Percentiles rank a stretch among this genome's conserved stretches.
phyloP scores from a whole-genome alignment of 192 early-diverging fungal genomes.

The Entomortierella lignicola region DNA sequence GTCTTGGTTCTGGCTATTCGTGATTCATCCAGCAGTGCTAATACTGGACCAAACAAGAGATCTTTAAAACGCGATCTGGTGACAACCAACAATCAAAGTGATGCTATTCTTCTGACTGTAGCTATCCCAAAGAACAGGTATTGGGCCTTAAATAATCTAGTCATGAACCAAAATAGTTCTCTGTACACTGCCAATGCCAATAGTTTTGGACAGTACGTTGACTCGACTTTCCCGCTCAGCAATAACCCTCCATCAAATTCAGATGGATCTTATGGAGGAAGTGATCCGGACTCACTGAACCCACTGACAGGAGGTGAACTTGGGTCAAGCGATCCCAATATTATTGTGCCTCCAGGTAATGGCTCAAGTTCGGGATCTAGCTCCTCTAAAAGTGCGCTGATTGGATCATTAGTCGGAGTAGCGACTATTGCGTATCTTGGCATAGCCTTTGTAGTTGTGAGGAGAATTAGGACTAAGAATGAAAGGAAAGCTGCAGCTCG shows the following conservation, averaged over 20 bases:
- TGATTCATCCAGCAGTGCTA: constrained; percentile 4
- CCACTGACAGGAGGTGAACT: constrained; percentile 5
- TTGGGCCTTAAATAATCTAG: constrained; percentile 5
- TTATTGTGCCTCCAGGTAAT: neutral
- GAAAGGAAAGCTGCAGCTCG: constrained; percentile 10
- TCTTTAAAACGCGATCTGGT: constrained; percentile 18
- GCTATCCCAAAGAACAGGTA: constrained; percentile 30
- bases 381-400: constrained; percentile 8
- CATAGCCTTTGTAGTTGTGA: constrained; percentile 31
- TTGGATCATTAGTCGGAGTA: constrained; percentile 32
- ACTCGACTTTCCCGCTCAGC: constrained; percentile 19
- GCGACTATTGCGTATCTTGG: constrained; percentile 37
- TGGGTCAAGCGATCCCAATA: neutral
- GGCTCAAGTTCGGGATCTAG: neutral
- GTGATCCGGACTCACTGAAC: neutral
- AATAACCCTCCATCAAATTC: constrained; percentile 11
- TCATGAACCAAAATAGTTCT: constrained; percentile 6
- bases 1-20: constrained; percentile 43
- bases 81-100: constrained; percentile 15
- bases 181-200: constrained; percentile 6
- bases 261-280: neutral
- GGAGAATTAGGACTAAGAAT: neutral
- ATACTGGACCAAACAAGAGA: neutral
- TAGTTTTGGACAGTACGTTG: constrained; percentile 42
- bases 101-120: constrained; percentile 31